phyloP scores from a whole-genome alignment of 2,329 filamentous ascomycete species.

The Coleophoma cylindrospora region DNA sequence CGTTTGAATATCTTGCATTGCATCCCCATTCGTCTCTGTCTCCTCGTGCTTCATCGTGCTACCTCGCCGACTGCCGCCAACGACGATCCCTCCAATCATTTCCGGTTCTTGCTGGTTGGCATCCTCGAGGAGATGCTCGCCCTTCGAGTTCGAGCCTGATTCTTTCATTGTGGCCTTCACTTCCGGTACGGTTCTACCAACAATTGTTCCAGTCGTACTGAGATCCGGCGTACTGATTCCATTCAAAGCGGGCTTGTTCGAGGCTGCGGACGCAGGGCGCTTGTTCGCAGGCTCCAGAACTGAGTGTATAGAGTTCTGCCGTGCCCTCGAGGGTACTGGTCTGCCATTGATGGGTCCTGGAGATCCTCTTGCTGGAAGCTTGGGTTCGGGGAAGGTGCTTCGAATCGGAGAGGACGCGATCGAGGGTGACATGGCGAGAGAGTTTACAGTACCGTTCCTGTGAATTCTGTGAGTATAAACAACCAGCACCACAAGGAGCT shows the following conservation, averaged over 20 bases:
- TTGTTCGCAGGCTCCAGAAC: conserved; percentile 47
- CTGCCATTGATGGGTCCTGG: conserved; percentile 56
- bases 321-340: conserved; percentile 64
- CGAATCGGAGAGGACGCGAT: conserved; percentile 73
- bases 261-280: conserved; percentile 54
- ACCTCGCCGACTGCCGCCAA: conserved; percentile 36
- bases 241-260: conserved; percentile 55
- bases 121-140: conserved; percentile 26
- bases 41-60: conserved; percentile 43
- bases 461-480: conserved; percentile 10
- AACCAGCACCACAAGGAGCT: not conserved
- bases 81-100: conserved; percentile 20
- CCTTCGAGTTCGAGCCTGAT: conserved; percentile 27
- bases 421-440: conserved; percentile 59
- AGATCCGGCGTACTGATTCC: conserved; percentile 26
- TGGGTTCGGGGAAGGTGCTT: conserved; percentile 60
- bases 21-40: conserved; percentile 36
- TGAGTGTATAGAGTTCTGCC: conserved; percentile 70
- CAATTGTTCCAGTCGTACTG: conserved; percentile 19
- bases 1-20: conserved; percentile 25
- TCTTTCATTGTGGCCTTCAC: conserved; percentile 48
- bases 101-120: conserved; percentile 27
- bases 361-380: conserved; percentile 46
- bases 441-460: conserved; percentile 40
- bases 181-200: conserved; percentile 36